Evolutionary conservation across 2,329 filamentous ascomycete species (phyloP).

Genomic region (Atkinsonella hypoxylon): DNA sequence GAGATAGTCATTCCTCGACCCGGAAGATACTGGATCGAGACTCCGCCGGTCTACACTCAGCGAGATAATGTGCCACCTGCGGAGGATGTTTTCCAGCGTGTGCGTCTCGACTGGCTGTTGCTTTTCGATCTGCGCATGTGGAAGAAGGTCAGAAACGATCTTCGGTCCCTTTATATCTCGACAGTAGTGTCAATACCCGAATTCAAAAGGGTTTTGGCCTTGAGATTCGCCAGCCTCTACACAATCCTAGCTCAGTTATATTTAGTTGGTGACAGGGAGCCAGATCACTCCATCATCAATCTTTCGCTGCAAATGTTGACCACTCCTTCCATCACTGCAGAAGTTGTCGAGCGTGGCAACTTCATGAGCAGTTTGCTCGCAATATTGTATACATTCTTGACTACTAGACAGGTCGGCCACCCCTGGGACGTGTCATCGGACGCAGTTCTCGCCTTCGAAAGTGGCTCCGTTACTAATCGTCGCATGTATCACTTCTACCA

Average conservation of each 20-base stretch:
- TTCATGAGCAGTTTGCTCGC: constrained; percentile 92
- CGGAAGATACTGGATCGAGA: constrained; percentile 77
- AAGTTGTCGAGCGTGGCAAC: constrained; percentile 89
- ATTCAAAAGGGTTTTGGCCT: constrained; percentile 86
- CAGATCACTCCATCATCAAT: constrained; percentile 97
- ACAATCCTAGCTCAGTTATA: constrained; percentile 90
- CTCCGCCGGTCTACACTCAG: constrained; percentile 56
- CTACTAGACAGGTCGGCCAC: constrained; percentile 88
- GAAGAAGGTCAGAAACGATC: constrained; percentile 86
- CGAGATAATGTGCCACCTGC: constrained; percentile 53
- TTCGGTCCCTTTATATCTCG: constrained; percentile 88
- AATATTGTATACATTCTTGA: constrained; percentile 94
- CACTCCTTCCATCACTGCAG: constrained; percentile 89
- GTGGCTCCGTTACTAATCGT: constrained; percentile 86
- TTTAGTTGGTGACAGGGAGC: constrained; percentile 88
- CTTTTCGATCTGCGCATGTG: constrained; percentile 91
- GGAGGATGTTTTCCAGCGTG: constrained; percentile 80
- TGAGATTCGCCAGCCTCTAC: constrained; percentile 92
- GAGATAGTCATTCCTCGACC: constrained; percentile 43
- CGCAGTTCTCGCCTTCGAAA: constrained; percentile 83
- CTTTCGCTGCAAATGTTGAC: constrained; percentile 94
- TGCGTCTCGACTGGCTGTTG: constrained; percentile 87
- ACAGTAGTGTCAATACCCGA: constrained; percentile 91
- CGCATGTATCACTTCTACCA: constrained; percentile 97
- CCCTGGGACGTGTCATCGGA: constrained; percentile 78